Percentiles rank a stretch among this genome's conserved stretches.
phyloP scores from a whole-genome alignment of 1,284 basidiomycete genomes.

The Jaminaea rosea region DNA sequence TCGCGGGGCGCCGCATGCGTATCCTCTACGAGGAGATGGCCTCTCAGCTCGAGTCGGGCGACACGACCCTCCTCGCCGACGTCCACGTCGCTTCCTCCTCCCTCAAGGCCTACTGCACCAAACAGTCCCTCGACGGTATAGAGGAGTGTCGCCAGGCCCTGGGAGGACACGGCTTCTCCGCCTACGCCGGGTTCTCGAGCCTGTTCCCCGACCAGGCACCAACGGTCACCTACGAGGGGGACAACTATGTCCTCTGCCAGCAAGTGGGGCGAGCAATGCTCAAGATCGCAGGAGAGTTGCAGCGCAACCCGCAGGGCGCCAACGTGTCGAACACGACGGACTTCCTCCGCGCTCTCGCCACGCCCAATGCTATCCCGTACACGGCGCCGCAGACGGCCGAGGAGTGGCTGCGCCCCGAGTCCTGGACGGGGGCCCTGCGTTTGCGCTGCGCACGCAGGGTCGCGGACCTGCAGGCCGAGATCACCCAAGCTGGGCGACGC shows the following conservation, averaged over 20 bases:
- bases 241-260: conserved; percentile 34
- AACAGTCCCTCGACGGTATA: conserved; percentile 55
- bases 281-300: conserved; percentile 30
- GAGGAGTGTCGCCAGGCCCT: conserved; percentile 63
- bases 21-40: conserved; percentile 16
- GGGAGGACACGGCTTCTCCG: conserved; percentile 70
- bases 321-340: conserved; percentile 25
- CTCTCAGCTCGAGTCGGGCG: conserved; percentile 22
- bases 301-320: conserved; percentile 12
- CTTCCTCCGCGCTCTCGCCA: conserved; percentile 26
- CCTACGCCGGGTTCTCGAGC: conserved; percentile 53
- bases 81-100: conserved; percentile 64
- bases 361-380: conserved; percentile 18
- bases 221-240: conserved; percentile 19
- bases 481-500: conserved; percentile 18
- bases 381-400: conserved; percentile 14
- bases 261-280: conserved; percentile 40
- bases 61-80: conserved; percentile 50
- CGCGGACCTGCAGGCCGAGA: conserved; percentile 29
- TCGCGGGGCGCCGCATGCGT: conserved; percentile 59
- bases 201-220: conserved; percentile 15
- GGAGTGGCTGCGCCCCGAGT: conserved; percentile 28
- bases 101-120: conserved; percentile 60
- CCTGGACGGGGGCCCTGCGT: conserved; percentile 27
- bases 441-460: conserved; percentile 32